These are phyloP conservation scores for Barnettozyma pratensis DNA, from an alignment of 805 yeast species.

Conservation along the genomic window DNA sequence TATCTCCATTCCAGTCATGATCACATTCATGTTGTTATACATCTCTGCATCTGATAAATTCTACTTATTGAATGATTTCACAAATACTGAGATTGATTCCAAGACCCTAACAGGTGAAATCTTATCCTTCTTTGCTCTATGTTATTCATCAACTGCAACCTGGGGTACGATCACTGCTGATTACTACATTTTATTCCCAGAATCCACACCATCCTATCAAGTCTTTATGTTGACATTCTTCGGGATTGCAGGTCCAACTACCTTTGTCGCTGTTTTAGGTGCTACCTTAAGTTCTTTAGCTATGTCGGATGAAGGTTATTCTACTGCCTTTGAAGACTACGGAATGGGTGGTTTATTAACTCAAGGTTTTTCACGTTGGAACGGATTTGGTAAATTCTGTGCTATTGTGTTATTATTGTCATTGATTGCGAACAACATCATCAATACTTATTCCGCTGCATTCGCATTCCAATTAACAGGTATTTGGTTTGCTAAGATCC, in stretches of 20 bases:
- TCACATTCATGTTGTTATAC: slow-evolving; percentile 65
- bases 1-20: slow-evolving; percentile 63
- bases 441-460: slow-evolving; percentile 79
- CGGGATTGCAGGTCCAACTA: slow-evolving; percentile 65
- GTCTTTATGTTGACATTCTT: slow-evolving; percentile 59
- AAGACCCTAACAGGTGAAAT: slow-evolving; percentile 58
- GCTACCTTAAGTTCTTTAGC: slow-evolving; percentile 67
- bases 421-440: slow-evolving; percentile 73
- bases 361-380: slow-evolving; percentile 65
- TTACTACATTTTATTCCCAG: slow-evolving; percentile 79
- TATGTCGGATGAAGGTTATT: slow-evolving; percentile 50
- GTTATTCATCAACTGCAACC: slow-evolving; percentile 76
- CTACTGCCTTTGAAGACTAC: slow-evolving; percentile 42
- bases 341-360: slow-evolving; percentile 77
- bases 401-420: slow-evolving; percentile 66
- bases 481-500: slow-evolving; percentile 48
- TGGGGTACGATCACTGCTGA: slow-evolving; percentile 90
- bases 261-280: slow-evolving; percentile 73
- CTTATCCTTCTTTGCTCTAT: slow-evolving; percentile 65
- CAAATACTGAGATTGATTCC: slow-evolving; percentile 28
- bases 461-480: slow-evolving; percentile 69
- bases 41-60: slow-evolving; percentile 50
- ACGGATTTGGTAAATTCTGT: slow-evolving; percentile 71
- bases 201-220: slow-evolving; percentile 49
- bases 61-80: slow-evolving; percentile 25